A percentile compares a stretch with the other conserved stretches of the same genome.
Conservation (phyloP, 768 basidiomycete species). For the Pleurotus platypus region DNA sequence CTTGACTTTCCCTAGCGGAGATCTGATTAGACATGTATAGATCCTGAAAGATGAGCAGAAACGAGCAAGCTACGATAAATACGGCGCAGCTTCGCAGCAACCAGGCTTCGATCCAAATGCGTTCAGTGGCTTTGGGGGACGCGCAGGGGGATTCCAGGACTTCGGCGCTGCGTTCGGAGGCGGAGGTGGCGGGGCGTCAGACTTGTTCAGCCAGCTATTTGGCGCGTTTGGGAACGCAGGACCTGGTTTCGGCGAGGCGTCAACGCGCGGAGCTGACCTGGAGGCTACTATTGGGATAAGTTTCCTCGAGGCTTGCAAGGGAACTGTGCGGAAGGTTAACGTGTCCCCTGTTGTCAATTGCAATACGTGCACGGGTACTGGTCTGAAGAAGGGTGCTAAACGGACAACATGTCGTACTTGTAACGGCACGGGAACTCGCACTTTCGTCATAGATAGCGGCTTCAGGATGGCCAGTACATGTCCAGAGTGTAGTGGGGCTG, state of each 20-base stretch:
- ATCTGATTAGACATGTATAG: conserved; percentile 36
- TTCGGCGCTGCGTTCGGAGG: conserved; percentile 59
- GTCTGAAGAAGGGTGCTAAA: conserved; percentile 84
- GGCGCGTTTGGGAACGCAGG: conserved; percentile 56
- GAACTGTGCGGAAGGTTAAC: conserved; percentile 69
- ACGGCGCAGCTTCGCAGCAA: conserved; percentile 89
- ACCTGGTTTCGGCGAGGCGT: conserved; percentile 36
- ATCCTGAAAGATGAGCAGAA: conserved; percentile 94
- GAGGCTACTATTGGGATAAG: conserved; percentile 71
- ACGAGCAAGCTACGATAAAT: conserved; percentile 85
- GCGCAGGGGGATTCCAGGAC: conserved; percentile 68
- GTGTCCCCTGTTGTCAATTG: conserved; percentile 84
- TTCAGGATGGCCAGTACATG: conserved; percentile 98
- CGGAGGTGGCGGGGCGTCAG: conserved; percentile 44
- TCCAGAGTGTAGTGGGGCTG: conserved; percentile 74
- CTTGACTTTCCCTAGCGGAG: neutral
- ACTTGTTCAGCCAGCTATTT: conserved; percentile 88
- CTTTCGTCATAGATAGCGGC: conserved; percentile 87
- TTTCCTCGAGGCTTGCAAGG: conserved; percentile 96
- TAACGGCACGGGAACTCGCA: conserved; percentile 81
- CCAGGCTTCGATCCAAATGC: conserved; percentile 92
- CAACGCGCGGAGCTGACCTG: conserved; percentile 71
- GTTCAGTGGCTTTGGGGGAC: conserved; percentile 47
- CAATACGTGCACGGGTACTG: conserved; percentile 77
- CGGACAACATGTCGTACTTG: conserved; percentile 76